These are phyloP conservation scores for Alternaria metachromatica DNA, from an alignment of 2,329 filamentous ascomycete genomes.

Conservation along the genomic window DNA sequence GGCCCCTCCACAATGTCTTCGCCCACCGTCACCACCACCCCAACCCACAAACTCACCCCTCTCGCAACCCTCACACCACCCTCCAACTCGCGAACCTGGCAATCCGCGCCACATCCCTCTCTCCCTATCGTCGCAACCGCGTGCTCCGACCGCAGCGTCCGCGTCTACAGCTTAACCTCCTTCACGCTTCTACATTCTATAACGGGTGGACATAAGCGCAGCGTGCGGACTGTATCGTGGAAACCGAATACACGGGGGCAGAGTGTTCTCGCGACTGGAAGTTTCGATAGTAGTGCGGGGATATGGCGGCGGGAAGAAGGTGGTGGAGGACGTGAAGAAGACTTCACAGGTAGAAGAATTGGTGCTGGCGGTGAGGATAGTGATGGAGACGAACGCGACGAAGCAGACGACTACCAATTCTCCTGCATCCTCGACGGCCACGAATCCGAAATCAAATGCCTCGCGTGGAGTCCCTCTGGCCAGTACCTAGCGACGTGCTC, in stretches of 20 bases:
- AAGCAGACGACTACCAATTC: conserved; percentile 88
- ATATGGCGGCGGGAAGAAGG: conserved; percentile 71
- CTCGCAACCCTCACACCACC: conserved; percentile 63
- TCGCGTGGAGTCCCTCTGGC: conserved; percentile 76
- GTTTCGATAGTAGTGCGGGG: conserved; percentile 91
- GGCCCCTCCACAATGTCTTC: conserved; percentile 25
- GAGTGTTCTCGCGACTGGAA: conserved; percentile 86
- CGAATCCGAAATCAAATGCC: conserved; percentile 88
- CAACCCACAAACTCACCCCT: conserved; percentile 41
- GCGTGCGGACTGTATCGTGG: conserved; percentile 86
- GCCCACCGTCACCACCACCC: conserved; percentile 15
- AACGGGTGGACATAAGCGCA: conserved; percentile 87
- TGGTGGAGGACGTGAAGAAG: conserved; percentile 55
- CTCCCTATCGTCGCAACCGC: conserved; percentile 89
- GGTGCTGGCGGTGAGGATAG: conserved; percentile 12
- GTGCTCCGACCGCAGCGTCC: conserved; percentile 83
- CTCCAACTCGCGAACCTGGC: conserved; percentile 75
- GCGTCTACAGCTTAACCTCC: conserved; percentile 84
- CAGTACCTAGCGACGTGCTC: conserved; percentile 87
- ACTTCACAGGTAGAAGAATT: conserved; percentile 28
- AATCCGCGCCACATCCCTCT: conserved; percentile 81
- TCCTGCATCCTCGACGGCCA: conserved; percentile 92
- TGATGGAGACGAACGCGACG: conserved; percentile 57
- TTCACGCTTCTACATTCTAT: conserved; percentile 81
- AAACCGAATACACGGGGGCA: conserved; percentile 69